Evolutionary conservation across 352 stramenopile species (phyloP).

Genomic region (Phytopythium mirpurense): DNA sequence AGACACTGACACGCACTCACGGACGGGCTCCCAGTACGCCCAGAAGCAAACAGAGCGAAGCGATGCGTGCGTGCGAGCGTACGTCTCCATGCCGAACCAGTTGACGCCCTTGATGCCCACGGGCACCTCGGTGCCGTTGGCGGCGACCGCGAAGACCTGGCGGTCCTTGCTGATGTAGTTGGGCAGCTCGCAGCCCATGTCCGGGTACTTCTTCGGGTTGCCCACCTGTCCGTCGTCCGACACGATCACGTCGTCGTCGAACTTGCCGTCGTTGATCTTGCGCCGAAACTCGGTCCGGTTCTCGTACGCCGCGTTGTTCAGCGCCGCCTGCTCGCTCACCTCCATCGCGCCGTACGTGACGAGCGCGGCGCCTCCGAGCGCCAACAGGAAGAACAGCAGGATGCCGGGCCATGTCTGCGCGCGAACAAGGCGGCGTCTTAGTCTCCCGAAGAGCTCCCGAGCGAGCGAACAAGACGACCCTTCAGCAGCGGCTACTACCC

Average conservation of each 20-base stretch:
- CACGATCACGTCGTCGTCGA: slow-evolving; percentile 24
- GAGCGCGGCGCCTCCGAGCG: slow-evolving; percentile 28
- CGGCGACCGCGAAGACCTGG: slow-evolving; percentile 31
- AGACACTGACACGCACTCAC: too few relatives aligned
- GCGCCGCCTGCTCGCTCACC: slow-evolving; percentile 17
- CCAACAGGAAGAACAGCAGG: slow-evolving; percentile 39
- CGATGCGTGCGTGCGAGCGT: too few relatives aligned
- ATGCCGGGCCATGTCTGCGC: slow-evolving; percentile 50
- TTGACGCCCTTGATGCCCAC: slow-evolving; percentile 64
- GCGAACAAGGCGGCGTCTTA: background rate
- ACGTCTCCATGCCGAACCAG: slow-evolving; percentile 78
- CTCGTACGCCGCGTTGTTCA: slow-evolving; percentile 22
- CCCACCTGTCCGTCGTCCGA: slow-evolving; percentile 47
- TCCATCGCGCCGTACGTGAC: slow-evolving; percentile 46
- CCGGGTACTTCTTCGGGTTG: slow-evolving; percentile 51
- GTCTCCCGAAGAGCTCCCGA: background rate
- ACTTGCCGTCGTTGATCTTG: slow-evolving; percentile 40
- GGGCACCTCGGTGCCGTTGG: slow-evolving; percentile 50
- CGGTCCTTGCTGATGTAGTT: slow-evolving; percentile 65
- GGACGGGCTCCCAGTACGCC: too few relatives aligned
- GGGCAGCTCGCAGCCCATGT: slow-evolving; percentile 45
- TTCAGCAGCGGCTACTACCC: too few relatives aligned
- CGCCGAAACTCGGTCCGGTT: slow-evolving; percentile 17
- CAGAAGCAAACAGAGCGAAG: too few relatives aligned
- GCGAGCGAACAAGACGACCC: background rate